These are phyloP conservation scores for Pseudogymnoascus sp. DNA, from an alignment of 2,329 filamentous ascomycete genomes.

Conservation along the genomic window DNA sequence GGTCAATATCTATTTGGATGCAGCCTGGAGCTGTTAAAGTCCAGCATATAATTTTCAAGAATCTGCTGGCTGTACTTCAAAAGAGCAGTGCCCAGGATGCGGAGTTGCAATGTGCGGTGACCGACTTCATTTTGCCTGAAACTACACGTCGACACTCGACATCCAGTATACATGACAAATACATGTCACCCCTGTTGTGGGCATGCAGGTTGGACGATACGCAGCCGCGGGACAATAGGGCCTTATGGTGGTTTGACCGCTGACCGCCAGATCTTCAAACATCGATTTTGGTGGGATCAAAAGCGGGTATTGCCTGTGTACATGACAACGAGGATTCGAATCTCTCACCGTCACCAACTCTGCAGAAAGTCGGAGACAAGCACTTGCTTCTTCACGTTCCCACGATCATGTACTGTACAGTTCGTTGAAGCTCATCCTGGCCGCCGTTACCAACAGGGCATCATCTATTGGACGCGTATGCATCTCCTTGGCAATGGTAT, in stretches of 20 bases:
- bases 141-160: neutral
- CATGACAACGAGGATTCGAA: neutral
- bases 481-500: neutral
- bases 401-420: constrained; percentile 2
- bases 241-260: constrained; percentile 6
- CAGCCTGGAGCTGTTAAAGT: neutral
- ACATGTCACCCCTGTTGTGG: neutral
- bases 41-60: neutral
- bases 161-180: neutral
- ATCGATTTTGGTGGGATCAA: neutral
- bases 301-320: neutral
- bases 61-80: neutral
- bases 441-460: neutral
- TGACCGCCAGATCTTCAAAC: constrained; percentile 1
- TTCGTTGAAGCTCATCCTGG: neutral
- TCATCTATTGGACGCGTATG: constrained; percentile 6
- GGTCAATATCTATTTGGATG: neutral
- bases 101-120: neutral
- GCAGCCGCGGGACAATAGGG: neutral
- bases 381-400: neutral
- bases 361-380: constrained; percentile 8
- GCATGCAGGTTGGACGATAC: neutral
- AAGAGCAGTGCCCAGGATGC: neutral
- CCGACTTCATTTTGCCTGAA: constrained; percentile 2
- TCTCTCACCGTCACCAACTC: constrained; percentile 1